These are phyloP conservation scores for Aspergillus sclerotiicarbonarius DNA, from an alignment of 495 filamentous ascomycete genomes.

Conservation along the genomic window DNA sequence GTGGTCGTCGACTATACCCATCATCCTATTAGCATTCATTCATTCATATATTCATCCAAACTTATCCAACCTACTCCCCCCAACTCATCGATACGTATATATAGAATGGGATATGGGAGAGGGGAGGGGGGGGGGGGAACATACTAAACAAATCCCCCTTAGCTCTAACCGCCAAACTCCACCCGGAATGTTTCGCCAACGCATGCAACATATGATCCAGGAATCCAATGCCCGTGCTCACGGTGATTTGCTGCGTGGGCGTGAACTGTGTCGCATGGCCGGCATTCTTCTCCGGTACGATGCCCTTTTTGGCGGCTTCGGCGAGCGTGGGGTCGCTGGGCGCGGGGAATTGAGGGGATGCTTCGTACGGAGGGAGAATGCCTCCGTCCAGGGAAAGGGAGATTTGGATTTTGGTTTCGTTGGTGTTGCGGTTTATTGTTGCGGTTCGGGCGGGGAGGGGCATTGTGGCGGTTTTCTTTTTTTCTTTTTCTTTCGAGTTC, in stretches of 20 bases:
- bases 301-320: conserved; percentile 64
- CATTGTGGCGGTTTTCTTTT: conserved; percentile 10
- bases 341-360: conserved; percentile 43
- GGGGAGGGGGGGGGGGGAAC: conserved; percentile 22
- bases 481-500: background rate
- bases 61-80: too few relatives aligned
- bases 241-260: conserved; percentile 75
- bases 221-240: conserved; percentile 97
- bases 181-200: conserved; percentile 90
- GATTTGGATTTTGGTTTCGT: conserved; percentile 94
- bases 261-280: conserved; percentile 80
- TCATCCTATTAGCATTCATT: too few relatives aligned
- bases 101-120: background rate
- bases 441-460: conserved; percentile 11
- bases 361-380: conserved; percentile 59
- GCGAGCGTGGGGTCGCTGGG: conserved; percentile 39
- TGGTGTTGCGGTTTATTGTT: conserved; percentile 71
- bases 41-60: background rate
- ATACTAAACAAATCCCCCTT: conserved; percentile 87
- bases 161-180: conserved; percentile 79
- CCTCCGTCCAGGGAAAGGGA: conserved; percentile 93
- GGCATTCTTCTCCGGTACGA: conserved; percentile 74
- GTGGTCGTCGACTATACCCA: conserved; percentile 83
- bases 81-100: background rate
- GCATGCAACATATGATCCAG: conserved; percentile 99